A percentile compares a stretch with the other conserved stretches of the same genome.
Conservation (phyloP, 2,329 filamentous ascomycete genomes). For the Nothomitra cinnamomea region DNA sequence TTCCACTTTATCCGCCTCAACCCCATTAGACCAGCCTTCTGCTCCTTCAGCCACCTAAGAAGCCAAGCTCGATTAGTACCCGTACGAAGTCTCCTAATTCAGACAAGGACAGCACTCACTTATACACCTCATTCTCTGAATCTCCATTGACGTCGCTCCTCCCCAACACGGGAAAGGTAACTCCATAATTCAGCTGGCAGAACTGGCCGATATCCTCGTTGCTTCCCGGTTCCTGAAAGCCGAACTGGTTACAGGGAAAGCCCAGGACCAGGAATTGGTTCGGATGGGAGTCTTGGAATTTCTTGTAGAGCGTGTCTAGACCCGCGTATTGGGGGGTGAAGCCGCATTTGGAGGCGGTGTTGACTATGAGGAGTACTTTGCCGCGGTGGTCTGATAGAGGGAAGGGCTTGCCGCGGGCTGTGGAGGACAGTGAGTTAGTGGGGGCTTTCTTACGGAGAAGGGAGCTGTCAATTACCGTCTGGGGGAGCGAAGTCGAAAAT, state of each 20-base stretch:
- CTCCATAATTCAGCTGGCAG: constrained; percentile 89
- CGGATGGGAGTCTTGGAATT: constrained; percentile 48
- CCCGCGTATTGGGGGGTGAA: constrained; percentile 92
- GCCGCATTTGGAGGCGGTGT: constrained; percentile 96
- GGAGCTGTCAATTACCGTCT: constrained; percentile 43
- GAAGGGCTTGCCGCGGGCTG: constrained; percentile 58
- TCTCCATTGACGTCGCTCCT: constrained; percentile 90
- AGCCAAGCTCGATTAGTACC: constrained; percentile 20
- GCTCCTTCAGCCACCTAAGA: constrained; percentile 55
- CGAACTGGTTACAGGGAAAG: constrained; percentile 98
- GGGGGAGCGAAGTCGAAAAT: constrained; percentile 78
- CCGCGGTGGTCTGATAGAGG: constrained; percentile 56
- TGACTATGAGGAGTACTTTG: constrained; percentile 92
- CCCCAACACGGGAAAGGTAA: constrained; percentile 75
- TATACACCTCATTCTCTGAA: constrained; percentile 23
- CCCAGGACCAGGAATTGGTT: constrained; percentile 77
- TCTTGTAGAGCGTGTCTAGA: constrained; percentile 80
- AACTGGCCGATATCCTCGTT: constrained; percentile 68
- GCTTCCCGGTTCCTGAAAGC: constrained; percentile 68
- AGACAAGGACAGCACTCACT: too few species aligned
- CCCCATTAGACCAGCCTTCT: constrained; percentile 69
- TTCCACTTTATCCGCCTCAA: constrained; percentile 96
- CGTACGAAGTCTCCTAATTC: too few species aligned
- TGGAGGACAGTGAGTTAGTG: constrained; percentile 6
- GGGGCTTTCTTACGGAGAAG: background rate